Evolutionary conservation across 1,139 yeast species (phyloP).

Genomic region (Blastobotrys proliferans): DNA sequence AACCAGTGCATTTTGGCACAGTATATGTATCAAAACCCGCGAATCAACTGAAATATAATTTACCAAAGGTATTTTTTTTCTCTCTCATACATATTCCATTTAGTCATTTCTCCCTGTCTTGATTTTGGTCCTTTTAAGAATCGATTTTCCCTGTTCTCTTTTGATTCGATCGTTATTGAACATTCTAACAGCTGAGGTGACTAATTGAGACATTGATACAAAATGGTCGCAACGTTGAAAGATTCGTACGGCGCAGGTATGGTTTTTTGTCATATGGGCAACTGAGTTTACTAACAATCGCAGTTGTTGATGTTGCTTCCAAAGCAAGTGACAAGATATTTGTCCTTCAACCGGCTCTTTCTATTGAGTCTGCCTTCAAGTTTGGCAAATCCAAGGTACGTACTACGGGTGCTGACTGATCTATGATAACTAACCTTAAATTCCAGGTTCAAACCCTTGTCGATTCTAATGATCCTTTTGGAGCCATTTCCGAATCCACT

Average conservation of each 20-base stretch:
- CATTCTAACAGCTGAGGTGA: not conserved
- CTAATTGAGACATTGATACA: not conserved
- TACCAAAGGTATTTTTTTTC: too few species aligned
- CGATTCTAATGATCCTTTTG: slow-evolving; percentile 53
- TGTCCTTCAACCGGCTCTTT: slow-evolving; percentile 47
- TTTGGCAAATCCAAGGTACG: slow-evolving; percentile 19
- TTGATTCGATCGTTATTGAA: not conserved
- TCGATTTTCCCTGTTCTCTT: not conserved
- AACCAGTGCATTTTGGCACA: too few species aligned
- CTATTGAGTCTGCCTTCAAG: slow-evolving; percentile 39
- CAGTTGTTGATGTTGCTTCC: slow-evolving; percentile 30
- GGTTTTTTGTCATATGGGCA: not conserved
- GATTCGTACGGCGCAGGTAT: slow-evolving; percentile 11
- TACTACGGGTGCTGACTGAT: not conserved
- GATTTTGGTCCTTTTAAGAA: too few species aligned
- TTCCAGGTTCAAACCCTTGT: slow-evolving; percentile 36
- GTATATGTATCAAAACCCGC: too few species aligned
- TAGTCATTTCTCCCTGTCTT: slow-evolving; percentile 1
- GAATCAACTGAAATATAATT: too few species aligned
- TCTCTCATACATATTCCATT: too few species aligned
- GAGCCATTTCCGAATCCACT: slow-evolving; percentile 36
- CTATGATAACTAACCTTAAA: not conserved
- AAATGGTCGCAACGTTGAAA: slow-evolving; percentile 3
- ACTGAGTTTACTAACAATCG: not conserved
- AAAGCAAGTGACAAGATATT: slow-evolving; percentile 38